Conservation (phyloP, 345 rosid genomes). For the Eucalyptus pauciflora region DNA sequence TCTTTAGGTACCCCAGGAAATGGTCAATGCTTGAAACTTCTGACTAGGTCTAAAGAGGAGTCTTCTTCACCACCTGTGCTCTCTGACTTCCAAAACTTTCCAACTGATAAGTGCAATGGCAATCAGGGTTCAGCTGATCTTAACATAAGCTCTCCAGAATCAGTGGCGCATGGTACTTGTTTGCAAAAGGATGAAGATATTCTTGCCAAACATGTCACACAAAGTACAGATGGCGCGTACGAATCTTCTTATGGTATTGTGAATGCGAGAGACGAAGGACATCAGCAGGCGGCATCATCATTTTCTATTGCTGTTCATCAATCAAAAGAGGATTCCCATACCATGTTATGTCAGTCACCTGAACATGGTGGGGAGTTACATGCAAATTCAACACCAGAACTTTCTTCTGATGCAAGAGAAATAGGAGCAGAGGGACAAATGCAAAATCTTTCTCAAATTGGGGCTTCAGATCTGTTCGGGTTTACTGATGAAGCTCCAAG, state of each 20-base stretch:
- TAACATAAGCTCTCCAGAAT: not conserved
- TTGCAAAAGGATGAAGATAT: slow-evolving; percentile 7
- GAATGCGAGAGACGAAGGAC: not conserved
- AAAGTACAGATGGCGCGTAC: slow-evolving; percentile 3
- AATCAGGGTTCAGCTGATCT: not conserved
- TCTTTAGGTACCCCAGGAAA: not conserved
- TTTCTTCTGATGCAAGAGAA: not conserved
- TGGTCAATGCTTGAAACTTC: not conserved
- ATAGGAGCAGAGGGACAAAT: slow-evolving; percentile 1
- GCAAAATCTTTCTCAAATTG: slow-evolving; percentile 1
- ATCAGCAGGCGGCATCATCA: not conserved
- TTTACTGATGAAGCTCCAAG: slow-evolving; percentile 9
- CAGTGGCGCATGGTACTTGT: slow-evolving; percentile 3
- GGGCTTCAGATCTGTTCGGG: not conserved
- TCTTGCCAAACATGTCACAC: slow-evolving; percentile 6
- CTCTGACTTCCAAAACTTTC: not conserved
- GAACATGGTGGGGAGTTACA: not conserved
- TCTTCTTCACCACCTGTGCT: not conserved
- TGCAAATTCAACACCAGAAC: not conserved
- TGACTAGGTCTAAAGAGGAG: not conserved
- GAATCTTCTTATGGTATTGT: not conserved
- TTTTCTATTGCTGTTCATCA: not conserved
- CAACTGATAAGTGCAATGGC: slow-evolving; percentile 3
- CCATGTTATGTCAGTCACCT: not conserved
- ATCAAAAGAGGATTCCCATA: not conserved